Percentiles rank a stretch among this genome's conserved stretches.
These are phyloP conservation scores for Debaryomyces tyrocola DNA, from an alignment of 805 yeast species.

Conservation along the genomic window DNA sequence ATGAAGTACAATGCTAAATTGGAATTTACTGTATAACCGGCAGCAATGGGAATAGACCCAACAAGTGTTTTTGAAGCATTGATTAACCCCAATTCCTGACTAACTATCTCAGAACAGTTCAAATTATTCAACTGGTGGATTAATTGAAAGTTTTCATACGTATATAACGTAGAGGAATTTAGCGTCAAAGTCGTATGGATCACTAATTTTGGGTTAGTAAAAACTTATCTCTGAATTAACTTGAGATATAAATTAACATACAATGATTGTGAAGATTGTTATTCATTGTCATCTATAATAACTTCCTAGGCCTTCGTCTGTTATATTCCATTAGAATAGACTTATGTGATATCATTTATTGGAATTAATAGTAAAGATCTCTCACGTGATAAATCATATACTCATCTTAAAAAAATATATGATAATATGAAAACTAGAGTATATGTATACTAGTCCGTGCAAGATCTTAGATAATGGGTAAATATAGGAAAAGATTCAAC, in stretches of 20 bases:
- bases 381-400: background rate
- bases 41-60: slow-evolving; percentile 35
- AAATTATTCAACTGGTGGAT: slow-evolving; percentile 41
- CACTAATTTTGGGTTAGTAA: slow-evolving; percentile 28
- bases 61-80: slow-evolving; percentile 47
- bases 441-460: background rate
- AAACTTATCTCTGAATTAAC: background rate
- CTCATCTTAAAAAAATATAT: slow-evolving; percentile 3
- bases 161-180: slow-evolving; percentile 60
- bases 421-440: background rate
- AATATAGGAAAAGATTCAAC: slow-evolving; percentile 75
- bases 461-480: slow-evolving; percentile 56
- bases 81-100: slow-evolving; percentile 54
- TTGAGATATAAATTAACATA: slow-evolving; percentile 13
- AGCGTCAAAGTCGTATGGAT: slow-evolving; percentile 49
- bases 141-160: slow-evolving; percentile 51
- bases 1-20: slow-evolving; percentile 46
- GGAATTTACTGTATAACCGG: slow-evolving; percentile 24
- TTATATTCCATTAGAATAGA: no score
- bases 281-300: slow-evolving; percentile 7
- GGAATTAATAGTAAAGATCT: background rate
- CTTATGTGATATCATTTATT: no score
- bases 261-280: slow-evolving; percentile 19
- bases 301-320: no score
- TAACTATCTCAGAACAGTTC: slow-evolving; percentile 53